Conservation (phyloP, 345 rosid species). For the Linum trigynum region DNA sequence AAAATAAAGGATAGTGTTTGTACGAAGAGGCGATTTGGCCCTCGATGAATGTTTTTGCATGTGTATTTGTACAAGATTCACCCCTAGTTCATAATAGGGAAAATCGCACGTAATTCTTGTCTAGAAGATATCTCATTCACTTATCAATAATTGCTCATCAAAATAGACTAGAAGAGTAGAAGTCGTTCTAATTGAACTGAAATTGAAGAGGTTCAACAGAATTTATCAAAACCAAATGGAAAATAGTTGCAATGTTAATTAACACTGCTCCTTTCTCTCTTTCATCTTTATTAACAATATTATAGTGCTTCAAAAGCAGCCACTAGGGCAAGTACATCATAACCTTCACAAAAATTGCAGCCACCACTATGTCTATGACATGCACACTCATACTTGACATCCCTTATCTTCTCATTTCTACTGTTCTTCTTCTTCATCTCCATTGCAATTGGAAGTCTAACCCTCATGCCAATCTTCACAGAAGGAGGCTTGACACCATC, state of each 20-base stretch:
- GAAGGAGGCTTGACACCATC: conserved; percentile 33
- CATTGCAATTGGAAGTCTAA: conserved; percentile 10
- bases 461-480: conserved; percentile 30
- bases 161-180: too few relatives aligned
- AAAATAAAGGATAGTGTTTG: too few relatives aligned
- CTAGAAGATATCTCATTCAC: too few relatives aligned
- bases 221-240: not conserved
- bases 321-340: conserved; percentile 34
- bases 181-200: too few relatives aligned
- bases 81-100: too few relatives aligned
- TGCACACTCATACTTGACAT: conserved; percentile 18
- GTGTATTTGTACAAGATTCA: too few relatives aligned
- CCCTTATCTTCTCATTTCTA: conserved; percentile 2
- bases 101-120: too few relatives aligned
- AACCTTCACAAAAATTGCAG: conserved; percentile 22
- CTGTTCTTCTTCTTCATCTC: conserved; percentile 5
- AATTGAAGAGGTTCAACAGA: too few relatives aligned
- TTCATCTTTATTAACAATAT: not conserved
- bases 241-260: too few relatives aligned
- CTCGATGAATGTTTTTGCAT: too few relatives aligned
- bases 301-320: conserved; percentile 42
- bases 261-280: not conserved
- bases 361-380: conserved; percentile 16
- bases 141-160: too few relatives aligned
- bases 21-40: too few relatives aligned